These are phyloP conservation scores for Metschnikowia dekortorum DNA, from an alignment of 805 yeast species.

Conservation along the genomic window DNA sequence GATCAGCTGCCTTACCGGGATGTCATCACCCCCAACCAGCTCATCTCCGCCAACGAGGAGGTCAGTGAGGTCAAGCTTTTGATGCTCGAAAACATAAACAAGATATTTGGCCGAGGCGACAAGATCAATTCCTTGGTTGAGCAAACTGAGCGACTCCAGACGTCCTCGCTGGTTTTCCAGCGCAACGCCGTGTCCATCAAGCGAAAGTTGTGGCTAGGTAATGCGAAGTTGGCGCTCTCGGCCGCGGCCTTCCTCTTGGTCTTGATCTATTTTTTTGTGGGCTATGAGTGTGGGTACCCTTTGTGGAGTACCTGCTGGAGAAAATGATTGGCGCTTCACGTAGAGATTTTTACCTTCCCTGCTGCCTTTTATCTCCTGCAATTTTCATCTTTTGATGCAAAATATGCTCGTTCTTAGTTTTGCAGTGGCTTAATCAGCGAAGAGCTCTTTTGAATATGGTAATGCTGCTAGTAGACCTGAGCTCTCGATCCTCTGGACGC, in stretches of 20 bases:
- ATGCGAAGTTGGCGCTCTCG: constrained; percentile 40
- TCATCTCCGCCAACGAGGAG: constrained; percentile 46
- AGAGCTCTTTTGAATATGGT: no score
- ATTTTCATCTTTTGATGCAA: no score
- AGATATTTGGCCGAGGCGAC: constrained; percentile 74
- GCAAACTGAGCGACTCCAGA: constrained; percentile 71
- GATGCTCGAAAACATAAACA: constrained; percentile 71
- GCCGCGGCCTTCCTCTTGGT: constrained; percentile 18
- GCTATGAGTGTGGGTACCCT: constrained; percentile 53
- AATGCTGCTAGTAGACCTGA: no score
- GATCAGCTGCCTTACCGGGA: constrained; percentile 4
- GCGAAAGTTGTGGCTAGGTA: constrained; percentile 68
- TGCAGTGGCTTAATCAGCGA: no score
- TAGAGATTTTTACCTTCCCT: no score
- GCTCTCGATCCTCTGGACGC: no score
- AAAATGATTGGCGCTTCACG: not conserved
- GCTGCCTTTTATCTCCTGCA: no score
- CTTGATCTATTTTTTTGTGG: constrained; percentile 43
- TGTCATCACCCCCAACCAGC: constrained; percentile 33
- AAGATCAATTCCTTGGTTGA: constrained; percentile 66
- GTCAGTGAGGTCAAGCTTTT: constrained; percentile 60
- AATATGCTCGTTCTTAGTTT: no score
- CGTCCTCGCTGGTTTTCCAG: constrained; percentile 64
- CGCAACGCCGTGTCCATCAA: constrained; percentile 61
- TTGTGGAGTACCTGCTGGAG: constrained; percentile 20